phyloP scores from a whole-genome alignment of 768 basidiomycete species.

The Imleria badia region DNA sequence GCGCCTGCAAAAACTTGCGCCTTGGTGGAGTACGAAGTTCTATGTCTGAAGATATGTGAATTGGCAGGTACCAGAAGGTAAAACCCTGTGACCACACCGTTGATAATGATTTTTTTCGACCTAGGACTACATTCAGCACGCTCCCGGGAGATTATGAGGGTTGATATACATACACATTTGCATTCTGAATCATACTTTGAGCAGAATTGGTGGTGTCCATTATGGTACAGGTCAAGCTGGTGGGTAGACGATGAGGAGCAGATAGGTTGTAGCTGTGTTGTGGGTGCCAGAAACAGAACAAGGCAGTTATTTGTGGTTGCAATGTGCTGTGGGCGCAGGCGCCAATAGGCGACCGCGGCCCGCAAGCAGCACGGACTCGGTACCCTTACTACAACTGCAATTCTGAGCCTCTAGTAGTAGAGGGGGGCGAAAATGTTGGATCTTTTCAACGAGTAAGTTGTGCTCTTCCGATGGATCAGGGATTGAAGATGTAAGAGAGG shows the following conservation, averaged over 20 bases:
- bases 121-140: conserved; percentile 4
- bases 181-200: background rate
- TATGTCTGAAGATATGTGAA: conserved; percentile 3
- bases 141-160: background rate
- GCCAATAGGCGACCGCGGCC: background rate
- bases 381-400: conserved; percentile 9
- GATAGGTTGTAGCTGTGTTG: background rate
- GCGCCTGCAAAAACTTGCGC: conserved; percentile 1
- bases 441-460: background rate
- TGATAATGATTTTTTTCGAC: conserved; percentile 10
- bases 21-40: conserved; percentile 9
- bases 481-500: background rate
- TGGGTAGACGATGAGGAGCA: background rate
- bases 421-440: too few relatives aligned
- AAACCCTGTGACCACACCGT: background rate
- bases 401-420: background rate
- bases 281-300: conserved; percentile 10
- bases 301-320: conserved; percentile 17
- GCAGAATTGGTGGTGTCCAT: background rate
- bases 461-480: background rate
- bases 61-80: background rate
- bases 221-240: background rate
- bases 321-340: conserved; percentile 17
- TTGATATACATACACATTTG: conserved; percentile 4
- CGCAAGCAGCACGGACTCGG: background rate